Evolutionary conservation across 106 monocot species (phyloP).

Genomic region (Allium fistulosum): DNA sequence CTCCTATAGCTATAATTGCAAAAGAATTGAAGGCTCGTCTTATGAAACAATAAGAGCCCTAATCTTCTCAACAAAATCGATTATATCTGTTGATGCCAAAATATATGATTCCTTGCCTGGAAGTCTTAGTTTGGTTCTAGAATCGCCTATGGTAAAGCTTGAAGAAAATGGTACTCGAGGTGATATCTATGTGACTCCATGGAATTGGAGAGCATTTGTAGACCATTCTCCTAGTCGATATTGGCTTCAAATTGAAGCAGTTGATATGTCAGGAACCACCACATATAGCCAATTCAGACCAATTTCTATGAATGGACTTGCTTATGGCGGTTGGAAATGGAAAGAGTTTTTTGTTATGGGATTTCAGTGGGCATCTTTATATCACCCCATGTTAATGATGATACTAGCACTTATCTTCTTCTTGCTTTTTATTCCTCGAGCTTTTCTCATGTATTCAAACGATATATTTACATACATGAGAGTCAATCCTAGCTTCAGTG

Average conservation of each 20-base stretch:
- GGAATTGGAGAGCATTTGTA: slow-evolving; percentile 96
- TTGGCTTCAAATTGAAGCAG: slow-evolving; percentile 80
- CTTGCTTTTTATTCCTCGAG: slow-evolving; percentile 56
- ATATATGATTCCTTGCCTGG: slow-evolving; percentile 71
- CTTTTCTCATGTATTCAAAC: slow-evolving; percentile 29
- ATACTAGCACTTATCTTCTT: slow-evolving; percentile 41
- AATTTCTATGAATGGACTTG: slow-evolving; percentile 81
- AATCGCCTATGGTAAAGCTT: slow-evolving; percentile 59
- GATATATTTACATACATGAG: slow-evolving; percentile 24
- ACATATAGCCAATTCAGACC: slow-evolving; percentile 63
- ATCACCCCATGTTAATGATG: slow-evolving; percentile 40
- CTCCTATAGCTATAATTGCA: slow-evolving; percentile 48
- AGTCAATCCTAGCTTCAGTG: slow-evolving; percentile 9
- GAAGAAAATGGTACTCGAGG: slow-evolving; percentile 53
- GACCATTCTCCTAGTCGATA: slow-evolving; percentile 69
- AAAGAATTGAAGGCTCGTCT: slow-evolving; percentile 21
- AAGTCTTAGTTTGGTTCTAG: slow-evolving; percentile 50
- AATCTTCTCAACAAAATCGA: slow-evolving; percentile 52
- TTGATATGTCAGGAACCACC: slow-evolving; percentile 56
- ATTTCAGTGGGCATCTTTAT: slow-evolving; percentile 59
- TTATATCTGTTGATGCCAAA: slow-evolving; percentile 58
- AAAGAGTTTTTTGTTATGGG: slow-evolving; percentile 92
- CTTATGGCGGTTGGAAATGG: slow-evolving; percentile 70
- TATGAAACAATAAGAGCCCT: slow-evolving; percentile 69
- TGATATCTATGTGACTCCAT: slow-evolving; percentile 48